These are phyloP conservation scores for Blastomyces gilchristii DNA, from an alignment of 2,329 filamentous ascomycete genomes.

Conservation along the genomic window DNA sequence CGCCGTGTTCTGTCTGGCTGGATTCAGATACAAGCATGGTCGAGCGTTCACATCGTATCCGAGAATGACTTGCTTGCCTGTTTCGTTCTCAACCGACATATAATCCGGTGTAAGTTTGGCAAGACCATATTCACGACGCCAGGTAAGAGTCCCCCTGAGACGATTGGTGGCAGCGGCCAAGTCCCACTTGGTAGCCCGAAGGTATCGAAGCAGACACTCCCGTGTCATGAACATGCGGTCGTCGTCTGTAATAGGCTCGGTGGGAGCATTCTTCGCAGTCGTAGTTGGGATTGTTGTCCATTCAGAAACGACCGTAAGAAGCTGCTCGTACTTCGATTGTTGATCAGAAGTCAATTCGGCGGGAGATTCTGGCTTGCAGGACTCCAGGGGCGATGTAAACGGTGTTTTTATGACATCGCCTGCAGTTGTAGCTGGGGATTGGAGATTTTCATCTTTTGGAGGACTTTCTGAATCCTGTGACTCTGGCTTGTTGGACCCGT, in stretches of 20 bases:
- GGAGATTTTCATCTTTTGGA: constrained; percentile 24
- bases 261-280: constrained; percentile 46
- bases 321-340: constrained; percentile 65
- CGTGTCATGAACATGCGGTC: constrained; percentile 86
- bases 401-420: constrained; percentile 45
- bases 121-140: constrained; percentile 84
- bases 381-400: constrained; percentile 47
- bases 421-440: constrained; percentile 27
- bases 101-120: constrained; percentile 66
- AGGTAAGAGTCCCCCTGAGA: constrained; percentile 68
- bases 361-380: constrained; percentile 47
- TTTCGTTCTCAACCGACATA: constrained; percentile 89
- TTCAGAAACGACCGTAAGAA: constrained; percentile 58
- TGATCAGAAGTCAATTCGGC: constrained; percentile 63
- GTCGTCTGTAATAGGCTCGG: constrained; percentile 58
- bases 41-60: constrained; percentile 77
- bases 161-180: constrained; percentile 65
- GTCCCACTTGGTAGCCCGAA: constrained; percentile 88
- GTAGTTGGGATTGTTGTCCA: constrained; percentile 63
- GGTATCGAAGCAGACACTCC: constrained; percentile 85
- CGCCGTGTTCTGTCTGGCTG: constrained; percentile 86
- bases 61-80: constrained; percentile 83
- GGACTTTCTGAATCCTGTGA: constrained; percentile 11
- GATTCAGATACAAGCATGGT: constrained; percentile 86
- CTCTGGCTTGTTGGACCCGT: constrained; percentile 1